Base-by-base conservation (phyloP, 192 early-diverging fungal species). In the Umbelopsis vinacea region DNA sequence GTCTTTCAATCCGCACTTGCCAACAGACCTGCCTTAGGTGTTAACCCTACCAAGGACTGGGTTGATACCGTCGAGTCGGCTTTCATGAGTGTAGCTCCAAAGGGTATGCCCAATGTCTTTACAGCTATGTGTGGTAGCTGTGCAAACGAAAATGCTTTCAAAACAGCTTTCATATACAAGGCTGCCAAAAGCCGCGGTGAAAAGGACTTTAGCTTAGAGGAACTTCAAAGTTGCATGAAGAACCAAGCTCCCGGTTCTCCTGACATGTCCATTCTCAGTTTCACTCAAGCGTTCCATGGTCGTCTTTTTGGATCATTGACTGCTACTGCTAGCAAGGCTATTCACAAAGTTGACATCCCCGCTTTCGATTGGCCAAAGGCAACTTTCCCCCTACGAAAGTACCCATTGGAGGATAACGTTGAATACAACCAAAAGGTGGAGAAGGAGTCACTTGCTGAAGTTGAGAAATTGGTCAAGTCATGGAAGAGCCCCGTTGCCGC, bases 281-380 rank as follows among this genome's bases (percentile, higher is more conserved):
- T 92, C 60, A 50, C 76, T 4, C 74, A 79, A 8, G 87, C 81
- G 9, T 92, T 92, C 77, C 91, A 92, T 52, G 91, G 91, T 35
- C 83, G 91, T 24, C 78, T 88, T 9, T 92, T 92, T 79, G 91
- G 91, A 0, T 87, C 89, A 2, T 84, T 92, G 6, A 85, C 87
- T 53, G 81, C 88, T 4, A 92, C 91, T 10, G 79, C 84, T 21
- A 88, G 86, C 69, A 92, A 92, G 72, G 87, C 91, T 1, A 77
- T 92, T 40, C 89, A 92, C 76, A 92, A 92, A 73, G 66, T 92
- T 35, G 91, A 92, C 55, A 89, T 92, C 52, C 91, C 91, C 22
- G 88, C 91, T 24, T 92, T 92, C 79, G 71, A 76, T 26, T 90
- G 89, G 89, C 89, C 89, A 17, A 76, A 78, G 14, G 83, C 87